phyloP scores from a whole-genome alignment of 2,329 filamentous ascomycete genomes.

The Verticillium nubilum region DNA sequence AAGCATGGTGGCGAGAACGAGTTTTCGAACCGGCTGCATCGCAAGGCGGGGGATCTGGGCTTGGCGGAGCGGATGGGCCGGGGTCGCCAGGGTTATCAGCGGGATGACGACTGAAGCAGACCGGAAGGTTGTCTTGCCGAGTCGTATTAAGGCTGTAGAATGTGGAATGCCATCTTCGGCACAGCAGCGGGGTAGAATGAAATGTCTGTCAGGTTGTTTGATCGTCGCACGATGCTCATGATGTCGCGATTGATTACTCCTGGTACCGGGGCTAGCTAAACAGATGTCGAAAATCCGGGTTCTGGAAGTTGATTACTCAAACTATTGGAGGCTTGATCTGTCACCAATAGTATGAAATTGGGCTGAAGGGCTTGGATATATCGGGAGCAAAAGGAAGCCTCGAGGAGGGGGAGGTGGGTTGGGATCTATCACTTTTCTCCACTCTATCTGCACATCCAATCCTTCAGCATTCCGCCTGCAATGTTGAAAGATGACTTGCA shows the following conservation, averaged over 20 bases:
- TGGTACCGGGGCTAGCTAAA: too few relatives aligned
- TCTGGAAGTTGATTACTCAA: neutral
- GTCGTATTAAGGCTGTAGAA: neutral
- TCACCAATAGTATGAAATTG: neutral
- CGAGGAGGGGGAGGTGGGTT: neutral
- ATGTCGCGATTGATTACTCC: too few relatives aligned
- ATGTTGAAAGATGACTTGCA: neutral
- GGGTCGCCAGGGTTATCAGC: constrained; percentile 36
- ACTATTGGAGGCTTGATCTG: neutral
- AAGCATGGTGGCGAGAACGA: constrained; percentile 59
- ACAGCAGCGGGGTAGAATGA: neutral
- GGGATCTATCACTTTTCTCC: neutral
- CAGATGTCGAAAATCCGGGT: too few relatives aligned
- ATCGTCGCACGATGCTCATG: too few relatives aligned
- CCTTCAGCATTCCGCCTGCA: neutral
- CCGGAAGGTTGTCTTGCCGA: neutral
- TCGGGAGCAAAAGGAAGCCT: neutral
- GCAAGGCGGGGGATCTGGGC: constrained; percentile 47
- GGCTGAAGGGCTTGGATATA: neutral
- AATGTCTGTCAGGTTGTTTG: too few relatives aligned
- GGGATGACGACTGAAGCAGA: constrained; percentile 35
- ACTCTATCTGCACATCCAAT: neutral
- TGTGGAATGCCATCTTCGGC: neutral
- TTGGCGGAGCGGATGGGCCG: constrained; percentile 48
- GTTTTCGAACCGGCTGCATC: constrained; percentile 60